Percentiles rank a stretch among this genome's conserved stretches.
Evolutionary conservation across 2,329 filamentous ascomycete species (phyloP).

Genomic region (Pleurostoma richardsiae): DNA sequence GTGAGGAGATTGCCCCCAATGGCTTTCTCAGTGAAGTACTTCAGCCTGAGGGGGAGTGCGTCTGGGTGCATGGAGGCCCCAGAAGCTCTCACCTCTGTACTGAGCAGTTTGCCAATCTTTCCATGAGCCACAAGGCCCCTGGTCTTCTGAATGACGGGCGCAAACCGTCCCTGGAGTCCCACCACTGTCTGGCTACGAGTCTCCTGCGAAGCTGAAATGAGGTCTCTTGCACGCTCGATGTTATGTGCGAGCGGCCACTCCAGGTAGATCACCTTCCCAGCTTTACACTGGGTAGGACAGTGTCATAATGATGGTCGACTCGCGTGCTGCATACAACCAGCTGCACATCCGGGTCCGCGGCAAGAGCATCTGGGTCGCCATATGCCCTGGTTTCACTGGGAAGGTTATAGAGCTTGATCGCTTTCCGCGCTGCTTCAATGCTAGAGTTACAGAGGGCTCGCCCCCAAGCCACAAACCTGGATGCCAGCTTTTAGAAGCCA

Average conservation of each 20-base stretch:
- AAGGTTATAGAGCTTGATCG: slow-evolving; percentile 37
- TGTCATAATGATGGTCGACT: slow-evolving; percentile 45
- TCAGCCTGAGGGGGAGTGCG: slow-evolving; percentile 23
- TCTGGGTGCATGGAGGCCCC: slow-evolving; percentile 29
- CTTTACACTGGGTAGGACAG: slow-evolving; percentile 40
- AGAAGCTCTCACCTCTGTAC: slow-evolving; percentile 36
- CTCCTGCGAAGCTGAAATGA: slow-evolving; percentile 27
- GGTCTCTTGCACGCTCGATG: slow-evolving; percentile 29
- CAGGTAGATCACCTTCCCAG: slow-evolving; percentile 48
- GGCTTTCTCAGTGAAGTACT: slow-evolving; percentile 42
- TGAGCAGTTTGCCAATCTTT: slow-evolving; percentile 45
- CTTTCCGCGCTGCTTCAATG: slow-evolving; percentile 32
- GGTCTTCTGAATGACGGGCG: slow-evolving; percentile 37
- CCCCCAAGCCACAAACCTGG: too few species aligned
- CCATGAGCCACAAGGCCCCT: slow-evolving; percentile 37
- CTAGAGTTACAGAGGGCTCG: slow-evolving; percentile 45
- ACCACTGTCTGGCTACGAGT: slow-evolving; percentile 30
- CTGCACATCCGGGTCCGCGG: slow-evolving; percentile 43
- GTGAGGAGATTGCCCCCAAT: slow-evolving; percentile 39
- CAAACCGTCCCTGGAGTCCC: slow-evolving; percentile 44
- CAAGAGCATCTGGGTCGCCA: slow-evolving; percentile 41
- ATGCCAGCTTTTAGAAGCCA: too few species aligned
- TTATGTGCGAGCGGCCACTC: slow-evolving; percentile 55
- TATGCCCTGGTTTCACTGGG: slow-evolving; percentile 38
- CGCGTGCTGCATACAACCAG: slow-evolving; percentile 50